Conservation (phyloP, 208 protist species). For the Crithidia bombi region DNA sequence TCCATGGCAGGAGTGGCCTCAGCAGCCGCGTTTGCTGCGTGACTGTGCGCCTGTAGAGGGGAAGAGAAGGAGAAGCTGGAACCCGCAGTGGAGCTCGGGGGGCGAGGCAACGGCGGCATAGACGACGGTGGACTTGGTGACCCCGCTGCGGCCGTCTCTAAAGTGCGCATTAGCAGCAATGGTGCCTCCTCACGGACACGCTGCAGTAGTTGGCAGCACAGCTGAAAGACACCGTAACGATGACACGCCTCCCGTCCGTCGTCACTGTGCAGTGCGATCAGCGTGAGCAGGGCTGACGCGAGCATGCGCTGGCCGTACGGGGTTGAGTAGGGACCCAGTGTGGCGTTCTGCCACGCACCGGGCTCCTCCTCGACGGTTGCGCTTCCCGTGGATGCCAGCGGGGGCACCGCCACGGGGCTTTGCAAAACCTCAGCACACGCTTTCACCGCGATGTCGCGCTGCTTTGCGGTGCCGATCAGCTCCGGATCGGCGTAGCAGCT, state of each 20-base stretch:
- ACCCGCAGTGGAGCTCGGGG: slow-evolving; percentile 8
- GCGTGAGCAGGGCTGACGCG: slow-evolving; percentile 59
- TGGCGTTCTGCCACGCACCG: slow-evolving; percentile 74
- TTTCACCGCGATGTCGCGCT: slow-evolving; percentile 54
- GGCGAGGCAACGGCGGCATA: slow-evolving; percentile 18
- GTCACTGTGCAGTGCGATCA: slow-evolving; percentile 62
- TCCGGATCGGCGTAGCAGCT: slow-evolving; percentile 80
- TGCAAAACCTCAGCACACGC: slow-evolving; percentile 66
- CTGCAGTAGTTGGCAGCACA: slow-evolving; percentile 75
- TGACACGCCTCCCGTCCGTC: slow-evolving; percentile 57
- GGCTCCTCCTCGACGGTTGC: slow-evolving; percentile 15
- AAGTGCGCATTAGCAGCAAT: slow-evolving; percentile 21
- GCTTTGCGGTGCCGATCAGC: slow-evolving; percentile 58
- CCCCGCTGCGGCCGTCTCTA: not conserved
- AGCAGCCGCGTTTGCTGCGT: not conserved
- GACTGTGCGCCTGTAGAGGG: slow-evolving; percentile 4
- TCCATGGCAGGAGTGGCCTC: no score
- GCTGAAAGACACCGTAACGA: slow-evolving; percentile 46
- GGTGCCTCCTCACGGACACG: slow-evolving; percentile 25
- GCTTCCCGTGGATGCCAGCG: slow-evolving; percentile 3
- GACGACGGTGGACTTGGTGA: slow-evolving; percentile 2
- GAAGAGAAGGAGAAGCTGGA: slow-evolving; percentile 9
- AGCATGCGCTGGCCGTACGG: slow-evolving; percentile 72
- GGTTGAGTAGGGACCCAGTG: slow-evolving; percentile 64
- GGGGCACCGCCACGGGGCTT: slow-evolving; percentile 51